Conservation (phyloP, 805 yeast species). For the Wickerhamomyces queroliae region DNA sequence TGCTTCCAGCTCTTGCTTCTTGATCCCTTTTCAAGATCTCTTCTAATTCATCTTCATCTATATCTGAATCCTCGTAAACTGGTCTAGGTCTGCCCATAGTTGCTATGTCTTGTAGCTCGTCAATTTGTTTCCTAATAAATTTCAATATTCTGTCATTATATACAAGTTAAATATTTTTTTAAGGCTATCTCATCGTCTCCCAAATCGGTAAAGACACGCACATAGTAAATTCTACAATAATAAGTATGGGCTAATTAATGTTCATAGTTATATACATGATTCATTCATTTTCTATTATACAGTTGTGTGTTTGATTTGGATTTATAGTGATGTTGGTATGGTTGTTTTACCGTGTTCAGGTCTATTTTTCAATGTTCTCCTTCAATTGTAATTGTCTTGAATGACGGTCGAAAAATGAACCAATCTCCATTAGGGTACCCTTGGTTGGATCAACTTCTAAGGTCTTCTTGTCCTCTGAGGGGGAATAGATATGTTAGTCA, state of each 20-base stretch:
- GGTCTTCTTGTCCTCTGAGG: conserved; percentile 64
- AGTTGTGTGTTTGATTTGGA: background rate
- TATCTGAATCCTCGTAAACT: background rate
- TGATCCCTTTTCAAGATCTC: background rate
- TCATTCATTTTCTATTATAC: background rate
- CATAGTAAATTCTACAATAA: no score
- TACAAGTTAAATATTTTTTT: background rate
- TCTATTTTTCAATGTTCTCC: conserved; percentile 52
- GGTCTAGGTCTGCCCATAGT: background rate
- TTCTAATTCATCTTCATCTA: background rate
- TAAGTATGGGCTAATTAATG: no score
- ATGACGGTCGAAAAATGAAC: conserved; percentile 68
- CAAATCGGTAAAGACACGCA: background rate
- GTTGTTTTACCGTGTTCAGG: background rate
- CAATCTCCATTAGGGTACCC: conserved; percentile 53
- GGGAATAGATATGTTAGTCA: no score
- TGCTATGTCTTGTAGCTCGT: background rate
- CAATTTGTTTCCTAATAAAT: background rate
- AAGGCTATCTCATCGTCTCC: background rate
- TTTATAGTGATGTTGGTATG: no score
- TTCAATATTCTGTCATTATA: background rate
- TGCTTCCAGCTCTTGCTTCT: background rate
- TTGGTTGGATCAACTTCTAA: conserved; percentile 61
- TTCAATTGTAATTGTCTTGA: conserved; percentile 72
- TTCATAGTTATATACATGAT: background rate